phyloP scores from a whole-genome alignment of 495 filamentous ascomycete species.

The Penicillium mononematosum region DNA sequence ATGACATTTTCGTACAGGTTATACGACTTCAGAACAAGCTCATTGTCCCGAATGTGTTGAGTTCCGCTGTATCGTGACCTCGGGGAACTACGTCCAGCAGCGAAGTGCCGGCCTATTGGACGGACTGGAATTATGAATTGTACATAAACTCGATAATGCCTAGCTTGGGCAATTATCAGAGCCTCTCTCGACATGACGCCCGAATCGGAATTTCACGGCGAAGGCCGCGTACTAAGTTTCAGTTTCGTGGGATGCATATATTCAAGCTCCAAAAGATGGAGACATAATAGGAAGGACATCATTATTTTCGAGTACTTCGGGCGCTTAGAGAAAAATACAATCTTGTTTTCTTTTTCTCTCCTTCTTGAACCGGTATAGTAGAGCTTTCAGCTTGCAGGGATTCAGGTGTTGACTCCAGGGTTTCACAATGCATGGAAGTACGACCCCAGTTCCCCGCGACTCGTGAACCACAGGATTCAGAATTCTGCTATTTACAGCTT shows the following conservation, averaged over 20 bases:
- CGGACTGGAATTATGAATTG: constrained; percentile 14
- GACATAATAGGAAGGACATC: not conserved
- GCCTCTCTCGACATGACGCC: constrained; percentile 7
- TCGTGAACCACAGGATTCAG: constrained; percentile 23
- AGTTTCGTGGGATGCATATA: not conserved
- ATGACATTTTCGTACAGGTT: not conserved
- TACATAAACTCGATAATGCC: not conserved
- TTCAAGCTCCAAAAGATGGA: not conserved
- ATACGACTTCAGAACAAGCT: not conserved
- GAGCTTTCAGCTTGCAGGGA: constrained; percentile 4
- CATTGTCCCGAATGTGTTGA: constrained; percentile 2
- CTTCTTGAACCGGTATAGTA: not conserved
- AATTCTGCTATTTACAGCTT: constrained; percentile 17
- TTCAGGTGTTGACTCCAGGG: constrained; percentile 12
- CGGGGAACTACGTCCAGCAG: constrained; percentile 7
- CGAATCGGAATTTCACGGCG: constrained; percentile 19
- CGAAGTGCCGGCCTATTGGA: constrained; percentile 23
- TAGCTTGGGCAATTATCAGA: not conserved
- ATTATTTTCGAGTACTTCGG: not conserved
- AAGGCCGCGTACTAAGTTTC: constrained; percentile 8
- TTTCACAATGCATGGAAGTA: constrained; percentile 30
- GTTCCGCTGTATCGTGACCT: constrained; percentile 1
- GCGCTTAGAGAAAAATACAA: not conserved
- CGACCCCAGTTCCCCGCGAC: constrained; percentile 29
- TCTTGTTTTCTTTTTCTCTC: not conserved